A percentile compares a stretch with the other conserved stretches of the same genome.
Conservation (phyloP, 805 yeast genomes). For the Candida methanosorbosa region DNA sequence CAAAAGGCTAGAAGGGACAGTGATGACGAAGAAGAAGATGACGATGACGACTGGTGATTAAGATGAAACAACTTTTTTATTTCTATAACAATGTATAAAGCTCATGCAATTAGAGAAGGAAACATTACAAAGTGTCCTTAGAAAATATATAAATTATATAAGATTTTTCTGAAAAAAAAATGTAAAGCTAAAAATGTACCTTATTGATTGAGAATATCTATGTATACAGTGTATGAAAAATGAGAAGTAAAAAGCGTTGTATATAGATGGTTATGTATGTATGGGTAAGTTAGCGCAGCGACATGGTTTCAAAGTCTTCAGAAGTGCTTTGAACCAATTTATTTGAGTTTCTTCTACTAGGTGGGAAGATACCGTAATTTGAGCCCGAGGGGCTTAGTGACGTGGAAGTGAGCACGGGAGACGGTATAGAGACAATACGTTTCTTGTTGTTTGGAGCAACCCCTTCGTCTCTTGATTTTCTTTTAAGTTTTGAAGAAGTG, state of each 20-base stretch:
- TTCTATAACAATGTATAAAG: too few relatives aligned
- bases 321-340: slow-evolving; percentile 20
- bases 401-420: slow-evolving; percentile 4
- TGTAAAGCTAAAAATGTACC: too few relatives aligned
- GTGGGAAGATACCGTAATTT: slow-evolving; percentile 1
- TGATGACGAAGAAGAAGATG: slow-evolving; percentile 64
- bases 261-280: too few relatives aligned
- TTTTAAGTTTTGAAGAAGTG: background rate
- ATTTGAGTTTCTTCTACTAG: slow-evolving; percentile 17
- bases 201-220: too few relatives aligned
- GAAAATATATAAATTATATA: too few relatives aligned
- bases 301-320: slow-evolving; percentile 22
- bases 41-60: slow-evolving; percentile 41
- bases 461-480: slow-evolving; percentile 2
- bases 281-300: slow-evolving; percentile 6
- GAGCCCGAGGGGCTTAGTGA: background rate
- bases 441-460: slow-evolving; percentile 1
- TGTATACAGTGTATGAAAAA: too few relatives aligned
- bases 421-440: slow-evolving; percentile 3
- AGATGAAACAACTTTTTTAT: too few relatives aligned
- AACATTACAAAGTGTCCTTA: too few relatives aligned
- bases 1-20: slow-evolving; percentile 65
- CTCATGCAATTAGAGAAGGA: too few relatives aligned
- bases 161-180: too few relatives aligned
- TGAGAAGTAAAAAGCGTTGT: too few relatives aligned